These are phyloP conservation scores for Saksenaea oblongispora DNA, from an alignment of 371 early-diverging fungal species.

Conservation along the genomic window DNA sequence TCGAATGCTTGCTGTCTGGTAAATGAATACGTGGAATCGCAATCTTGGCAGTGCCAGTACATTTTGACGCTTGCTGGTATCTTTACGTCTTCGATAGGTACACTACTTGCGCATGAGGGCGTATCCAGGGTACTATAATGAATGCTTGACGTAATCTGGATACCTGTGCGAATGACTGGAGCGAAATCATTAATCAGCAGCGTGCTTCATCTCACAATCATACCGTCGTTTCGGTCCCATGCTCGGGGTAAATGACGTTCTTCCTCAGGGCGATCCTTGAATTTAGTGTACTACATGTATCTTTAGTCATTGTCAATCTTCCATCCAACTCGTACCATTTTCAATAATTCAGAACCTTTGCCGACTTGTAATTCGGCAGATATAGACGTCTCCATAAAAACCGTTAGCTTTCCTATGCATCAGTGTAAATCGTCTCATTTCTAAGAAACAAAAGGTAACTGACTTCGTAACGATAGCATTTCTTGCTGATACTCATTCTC, in stretches of 20 bases:
- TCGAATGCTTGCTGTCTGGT: constrained; percentile 10
- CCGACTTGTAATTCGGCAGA: constrained; percentile 42
- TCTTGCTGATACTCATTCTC: constrained; percentile 28
- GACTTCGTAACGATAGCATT: constrained; percentile 30
- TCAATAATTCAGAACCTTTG: constrained; percentile 46
- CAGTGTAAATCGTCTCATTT: neutral
- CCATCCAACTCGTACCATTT: constrained; percentile 29
- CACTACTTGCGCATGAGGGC: constrained; percentile 33
- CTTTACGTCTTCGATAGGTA: constrained; percentile 26
- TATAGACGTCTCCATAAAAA: constrained; percentile 37
- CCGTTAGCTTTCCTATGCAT: neutral
- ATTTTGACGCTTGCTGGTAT: constrained; percentile 27
- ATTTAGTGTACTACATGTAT: constrained; percentile 37
- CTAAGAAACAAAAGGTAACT: neutral
- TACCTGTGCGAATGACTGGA: constrained; percentile 36
- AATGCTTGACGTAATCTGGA: constrained; percentile 36
- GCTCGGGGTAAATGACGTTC: constrained; percentile 30
- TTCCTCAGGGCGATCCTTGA: constrained; percentile 15
- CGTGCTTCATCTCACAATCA: neutral
- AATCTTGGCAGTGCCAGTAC: constrained; percentile 41
- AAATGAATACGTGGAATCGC: constrained; percentile 24
- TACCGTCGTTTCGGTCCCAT: constrained; percentile 50
- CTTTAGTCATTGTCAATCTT: neutral
- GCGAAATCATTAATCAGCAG: neutral
- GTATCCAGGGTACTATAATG: constrained; percentile 33